Base-by-base conservation (phyloP, 1,284 basidiomycete species). In the Leccinum angustisporum region DNA sequence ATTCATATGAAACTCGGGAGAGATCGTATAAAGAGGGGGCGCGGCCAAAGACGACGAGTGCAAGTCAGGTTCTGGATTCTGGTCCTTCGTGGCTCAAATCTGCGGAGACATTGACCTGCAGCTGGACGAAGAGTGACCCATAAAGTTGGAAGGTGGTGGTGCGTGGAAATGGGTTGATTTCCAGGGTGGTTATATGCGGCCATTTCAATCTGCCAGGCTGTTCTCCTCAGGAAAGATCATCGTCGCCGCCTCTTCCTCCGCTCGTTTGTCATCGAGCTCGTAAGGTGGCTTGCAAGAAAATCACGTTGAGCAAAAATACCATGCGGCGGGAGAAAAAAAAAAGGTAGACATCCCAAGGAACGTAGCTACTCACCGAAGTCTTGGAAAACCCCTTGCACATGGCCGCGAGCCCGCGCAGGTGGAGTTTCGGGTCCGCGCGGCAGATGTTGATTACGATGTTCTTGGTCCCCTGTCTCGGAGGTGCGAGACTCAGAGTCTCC, bases 311-410 rank as follows among this genome's bases (percentile, higher is more conserved):
- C 21, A 16, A 51, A 25, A 21, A 48, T 25, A 48, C 38, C 18
- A 21, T 1, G 11, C 18, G 6, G 11, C 40, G 13, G 14, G 48
- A 27, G 48, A 25, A 9, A 31, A n/a, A 27, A 25, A 52, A 14
- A 52, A n/a, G 25, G 9, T 52, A 31, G 9, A 31, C 16, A 14
- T 18, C 31, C 21, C 46, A 25, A 48, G 11, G 18, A 25, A 7
- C 6, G 58, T 59, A 31, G 4, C 36, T n/a, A 77, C 86, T 69
- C 65, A 88, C 86, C 6, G 87, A 86, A 27, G 82, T 82, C 7
- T 69, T 68, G 0, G 89, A 83, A 66, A 92, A 91, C 1, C 73
- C 78, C 57, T 77, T 74, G 70, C 86, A 88, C 0, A 88, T 71
- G 8, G 68, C 65, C 0, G 82, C 82, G n/a, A 85, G 76, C 3